These are phyloP conservation scores for Cornus kousa DNA, from an alignment of 148 eudicot species.

Conservation along the genomic window DNA sequence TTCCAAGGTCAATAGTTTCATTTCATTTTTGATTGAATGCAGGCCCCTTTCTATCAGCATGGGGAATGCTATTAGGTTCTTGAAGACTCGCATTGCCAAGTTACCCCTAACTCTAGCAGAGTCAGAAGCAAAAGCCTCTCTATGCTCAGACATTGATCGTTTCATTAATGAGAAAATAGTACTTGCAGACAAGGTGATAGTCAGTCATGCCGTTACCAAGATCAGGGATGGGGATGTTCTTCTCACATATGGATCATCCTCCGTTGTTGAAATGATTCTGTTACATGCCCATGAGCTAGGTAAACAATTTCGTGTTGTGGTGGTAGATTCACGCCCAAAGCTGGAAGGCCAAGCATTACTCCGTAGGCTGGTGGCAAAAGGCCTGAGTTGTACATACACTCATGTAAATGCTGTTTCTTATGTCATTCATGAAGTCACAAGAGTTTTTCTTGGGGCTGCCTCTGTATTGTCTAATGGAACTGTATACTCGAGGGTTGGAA, in stretches of 20 bases:
- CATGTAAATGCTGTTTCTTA: constrained; percentile 91
- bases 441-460: constrained; percentile 80
- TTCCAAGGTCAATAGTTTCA: constrained; percentile 61
- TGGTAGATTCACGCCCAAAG: constrained; percentile 90
- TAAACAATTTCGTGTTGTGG: constrained; percentile 75
- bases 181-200: constrained; percentile 72
- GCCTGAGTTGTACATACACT: constrained; percentile 83
- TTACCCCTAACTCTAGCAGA: constrained; percentile 55
- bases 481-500: constrained; percentile 83
- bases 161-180: constrained; percentile 74
- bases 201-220: constrained; percentile 67
- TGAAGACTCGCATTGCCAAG: constrained; percentile 67
- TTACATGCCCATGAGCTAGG: constrained; percentile 72
- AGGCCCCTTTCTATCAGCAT: constrained; percentile 91
- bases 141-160: constrained; percentile 64
- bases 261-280: constrained; percentile 74
- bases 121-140: constrained; percentile 59
- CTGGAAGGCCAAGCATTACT: constrained; percentile 78
- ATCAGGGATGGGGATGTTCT: constrained; percentile 80
- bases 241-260: constrained; percentile 73
- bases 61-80: constrained; percentile 82
- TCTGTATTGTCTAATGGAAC: constrained; percentile 88
- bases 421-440: constrained; percentile 87
- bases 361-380: constrained; percentile 67
- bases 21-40: constrained; percentile 82